A percentile compares a stretch with the other conserved stretches of the same genome.
Evolutionary conservation across 495 filamentous ascomycete genomes (phyloP).

Genomic region (Aspergillus saccharolyticus): DNA sequence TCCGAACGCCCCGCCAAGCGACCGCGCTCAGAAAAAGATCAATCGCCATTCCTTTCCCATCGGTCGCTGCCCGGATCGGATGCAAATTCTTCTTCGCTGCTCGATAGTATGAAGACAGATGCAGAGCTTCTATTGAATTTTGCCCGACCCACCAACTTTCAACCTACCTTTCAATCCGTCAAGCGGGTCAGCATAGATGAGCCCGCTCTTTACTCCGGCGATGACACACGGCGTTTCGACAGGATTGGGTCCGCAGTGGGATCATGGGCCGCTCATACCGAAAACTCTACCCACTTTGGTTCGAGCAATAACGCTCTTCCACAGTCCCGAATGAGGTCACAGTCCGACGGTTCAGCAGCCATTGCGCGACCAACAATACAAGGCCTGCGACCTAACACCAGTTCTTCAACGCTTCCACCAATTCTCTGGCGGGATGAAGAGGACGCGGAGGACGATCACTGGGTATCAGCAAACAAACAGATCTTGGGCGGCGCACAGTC

Average conservation of each 20-base stretch:
- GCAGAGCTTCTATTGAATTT: constrained; percentile 50
- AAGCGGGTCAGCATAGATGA: constrained; percentile 40
- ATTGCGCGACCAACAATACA: constrained; percentile 37
- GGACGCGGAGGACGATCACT: constrained; percentile 19
- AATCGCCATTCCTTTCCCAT: constrained; percentile 40
- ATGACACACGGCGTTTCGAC: constrained; percentile 22
- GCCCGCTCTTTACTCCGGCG: constrained; percentile 22
- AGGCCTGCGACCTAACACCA: constrained; percentile 38
- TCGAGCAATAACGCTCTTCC: constrained; percentile 18
- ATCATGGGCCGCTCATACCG: constrained; percentile 12
- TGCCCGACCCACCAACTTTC: constrained; percentile 37
- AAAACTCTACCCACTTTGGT: constrained; percentile 13
- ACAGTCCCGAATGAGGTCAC: constrained; percentile 40
- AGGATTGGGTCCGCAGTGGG: constrained; percentile 21
- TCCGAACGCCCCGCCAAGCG: constrained; percentile 55
- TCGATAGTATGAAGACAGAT: constrained; percentile 48
- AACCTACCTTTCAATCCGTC: constrained; percentile 19
- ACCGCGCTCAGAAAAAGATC: constrained; percentile 52
- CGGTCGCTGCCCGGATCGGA: constrained; percentile 34
- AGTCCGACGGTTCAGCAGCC: constrained; percentile 43
- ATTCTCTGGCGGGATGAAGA: constrained; percentile 37
- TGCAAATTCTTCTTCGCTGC: constrained; percentile 36
- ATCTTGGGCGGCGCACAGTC: constrained; percentile 6
- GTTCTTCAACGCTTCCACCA: constrained; percentile 34
- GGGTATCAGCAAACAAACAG: constrained; percentile 12